Conservation (phyloP, 352 stramenopile genomes). For the Elongisporangium anandrum region DNA sequence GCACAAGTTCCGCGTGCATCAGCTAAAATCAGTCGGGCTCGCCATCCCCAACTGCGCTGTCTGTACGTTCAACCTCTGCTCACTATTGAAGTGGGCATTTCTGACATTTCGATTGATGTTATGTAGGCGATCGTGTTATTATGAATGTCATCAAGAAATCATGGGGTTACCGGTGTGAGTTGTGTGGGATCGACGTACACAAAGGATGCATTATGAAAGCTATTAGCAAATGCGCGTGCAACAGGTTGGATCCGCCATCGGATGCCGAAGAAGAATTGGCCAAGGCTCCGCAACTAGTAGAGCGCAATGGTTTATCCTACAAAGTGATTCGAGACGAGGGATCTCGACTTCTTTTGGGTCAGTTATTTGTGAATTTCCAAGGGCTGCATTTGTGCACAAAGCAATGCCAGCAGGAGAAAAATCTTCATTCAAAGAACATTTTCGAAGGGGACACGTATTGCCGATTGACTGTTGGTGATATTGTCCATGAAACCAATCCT, state of each 20-base stretch:
- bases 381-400: conserved; percentile 82
- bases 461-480: conserved; percentile 56
- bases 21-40: conserved; percentile 81
- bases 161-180: conserved; percentile 84
- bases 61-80: conserved; percentile 35
- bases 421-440: conserved; percentile 82
- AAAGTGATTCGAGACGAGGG: conserved; percentile 46
- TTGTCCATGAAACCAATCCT: conserved; percentile 74
- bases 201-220: conserved; percentile 88
- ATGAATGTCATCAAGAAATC: conserved; percentile 74
- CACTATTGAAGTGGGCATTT: background rate
- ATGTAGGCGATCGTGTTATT: conserved; percentile 75
- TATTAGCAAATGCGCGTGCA: conserved; percentile 72
- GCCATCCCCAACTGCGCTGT: conserved; percentile 74
- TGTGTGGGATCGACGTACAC: conserved; percentile 77
- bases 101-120: too few relatives aligned
- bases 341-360: conserved; percentile 24
- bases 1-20: conserved; percentile 85
- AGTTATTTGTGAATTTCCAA: conserved; percentile 75
- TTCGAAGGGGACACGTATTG: conserved; percentile 87
- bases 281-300: conserved; percentile 5
- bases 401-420: conserved; percentile 53
- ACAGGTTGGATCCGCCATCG: conserved; percentile 8
- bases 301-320: conserved; percentile 29
- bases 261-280: conserved; percentile 16